Evolutionary conservation across 2,329 filamentous ascomycete genomes (phyloP), one percentile per base, ranked within the genome.

Genomic region (Lasiodiplodia hormozganensis): DNA sequence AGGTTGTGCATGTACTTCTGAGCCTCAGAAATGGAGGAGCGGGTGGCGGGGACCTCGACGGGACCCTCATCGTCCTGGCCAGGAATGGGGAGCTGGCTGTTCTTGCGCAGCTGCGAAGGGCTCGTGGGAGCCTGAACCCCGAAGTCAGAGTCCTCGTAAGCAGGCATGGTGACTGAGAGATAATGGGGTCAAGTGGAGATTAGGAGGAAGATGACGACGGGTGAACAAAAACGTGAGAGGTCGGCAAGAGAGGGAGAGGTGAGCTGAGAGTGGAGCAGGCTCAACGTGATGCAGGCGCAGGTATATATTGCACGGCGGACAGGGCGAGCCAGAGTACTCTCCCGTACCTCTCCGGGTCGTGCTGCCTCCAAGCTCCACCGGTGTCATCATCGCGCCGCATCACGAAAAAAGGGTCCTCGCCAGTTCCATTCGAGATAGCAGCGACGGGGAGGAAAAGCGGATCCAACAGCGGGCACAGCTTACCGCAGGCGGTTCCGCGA

Each of bases 1-100:
- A 93, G 83, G 74, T 87, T 89, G 85, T 93, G 90, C 90, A 93
- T 92, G 80, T 89, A 90, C 72, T 86, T 84, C 54, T 86, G 81
- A 31, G 87, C 88, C 80, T 93, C 89, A 38, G 90, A 89, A 71
- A 92, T 87, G 66, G 89, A 86, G 66, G 88, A 91, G 72, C 89
- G 83, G 67, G 89, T 87, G 28, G 90, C 90, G 51, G 90, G 90
- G 57, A 93, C 85, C 74, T 93, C 87, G 53, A 88, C 83, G 66
- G 84, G 85, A 47, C 74, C 71, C 34, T 75, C 74, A 65, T 77
- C 81, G 64, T 80, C 72, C 31, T 83, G 83, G 52, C 79, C 80
- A 38, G 85, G 85, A 68, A 84, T 81, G 64, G 78, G 71, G 43
- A 85, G 70, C 62, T 70, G 74, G 68, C 73, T 72, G 68, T 74